These are phyloP conservation scores for Alternaria longipes DNA, from an alignment of 2,329 filamentous ascomycete genomes.

Conservation along the genomic window DNA sequence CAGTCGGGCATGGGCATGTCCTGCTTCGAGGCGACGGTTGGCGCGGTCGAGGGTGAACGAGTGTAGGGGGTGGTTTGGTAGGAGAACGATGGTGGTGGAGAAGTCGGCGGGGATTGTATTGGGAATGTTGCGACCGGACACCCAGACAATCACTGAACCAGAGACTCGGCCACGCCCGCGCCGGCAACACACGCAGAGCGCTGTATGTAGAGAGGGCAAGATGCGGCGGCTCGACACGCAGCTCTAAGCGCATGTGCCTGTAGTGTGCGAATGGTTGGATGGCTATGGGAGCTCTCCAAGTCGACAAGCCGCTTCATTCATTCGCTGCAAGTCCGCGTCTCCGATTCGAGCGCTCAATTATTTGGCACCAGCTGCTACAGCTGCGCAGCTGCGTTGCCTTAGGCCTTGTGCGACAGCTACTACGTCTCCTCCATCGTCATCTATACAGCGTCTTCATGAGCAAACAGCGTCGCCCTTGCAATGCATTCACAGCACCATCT, in stretches of 20 bases:
- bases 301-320: conserved; percentile 28
- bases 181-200: not conserved
- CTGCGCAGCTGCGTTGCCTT: not conserved
- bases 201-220: not conserved
- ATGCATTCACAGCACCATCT: conserved; percentile 9
- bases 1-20: conserved; percentile 43
- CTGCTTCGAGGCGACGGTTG: conserved; percentile 28
- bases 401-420: not conserved
- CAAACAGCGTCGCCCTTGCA: not conserved
- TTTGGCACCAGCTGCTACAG: not conserved
- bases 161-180: conserved; percentile 16
- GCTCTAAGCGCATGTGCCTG: conserved; percentile 2
- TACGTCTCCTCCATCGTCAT: not conserved
- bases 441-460: not conserved
- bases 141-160: conserved; percentile 12
- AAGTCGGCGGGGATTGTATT: conserved; percentile 30
- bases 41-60: conserved; percentile 31
- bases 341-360: conserved; percentile 28
- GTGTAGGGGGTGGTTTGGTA: conserved; percentile 26
- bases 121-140: conserved; percentile 20
- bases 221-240: conserved; percentile 7
- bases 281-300: conserved; percentile 12
- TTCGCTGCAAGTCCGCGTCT: conserved; percentile 35
- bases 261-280: conserved; percentile 12
- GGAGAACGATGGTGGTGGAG: conserved; percentile 21